These are phyloP conservation scores for Lentinula sp. DNA, from an alignment of 768 basidiomycete genomes.

Conservation along the genomic window DNA sequence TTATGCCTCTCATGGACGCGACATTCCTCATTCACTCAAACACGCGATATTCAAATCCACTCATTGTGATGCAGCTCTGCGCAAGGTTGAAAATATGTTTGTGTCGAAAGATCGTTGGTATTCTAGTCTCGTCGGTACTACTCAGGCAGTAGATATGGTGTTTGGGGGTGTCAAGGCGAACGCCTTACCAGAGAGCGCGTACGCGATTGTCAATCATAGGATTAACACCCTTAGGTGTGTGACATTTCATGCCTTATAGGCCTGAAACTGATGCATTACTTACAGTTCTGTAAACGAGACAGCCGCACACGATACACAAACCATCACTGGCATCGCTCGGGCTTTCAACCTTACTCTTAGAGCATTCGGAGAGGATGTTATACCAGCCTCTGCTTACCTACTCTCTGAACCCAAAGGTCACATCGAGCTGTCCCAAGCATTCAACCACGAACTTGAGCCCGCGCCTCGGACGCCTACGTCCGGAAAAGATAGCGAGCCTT, in stretches of 20 bases:
- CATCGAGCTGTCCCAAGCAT: constrained; percentile 20
- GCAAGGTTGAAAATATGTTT: constrained; percentile 29
- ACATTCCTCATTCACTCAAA: constrained; percentile 28
- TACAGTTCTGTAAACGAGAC: constrained; percentile 29
- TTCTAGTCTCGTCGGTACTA: constrained; percentile 36
- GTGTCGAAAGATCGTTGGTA: constrained; percentile 11
- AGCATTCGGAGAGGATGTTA: constrained; percentile 28
- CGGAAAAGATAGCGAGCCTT: constrained; percentile 16
- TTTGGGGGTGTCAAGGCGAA: constrained; percentile 44
- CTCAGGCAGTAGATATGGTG: constrained; percentile 52
- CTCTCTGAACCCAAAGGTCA: background rate
- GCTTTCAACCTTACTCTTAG: constrained; percentile 32
- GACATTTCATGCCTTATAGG: too few species aligned
- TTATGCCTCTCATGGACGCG: constrained; percentile 39
- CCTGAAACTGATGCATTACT: background rate
- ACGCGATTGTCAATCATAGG: constrained; percentile 45
- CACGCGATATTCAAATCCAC: constrained; percentile 26
- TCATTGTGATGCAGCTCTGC: constrained; percentile 31
- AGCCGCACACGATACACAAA: constrained; percentile 18
- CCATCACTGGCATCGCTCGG: constrained; percentile 27
- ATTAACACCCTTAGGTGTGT: constrained; percentile 33
- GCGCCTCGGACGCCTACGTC: constrained; percentile 36
- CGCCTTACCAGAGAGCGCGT: constrained; percentile 52
- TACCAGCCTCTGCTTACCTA: constrained; percentile 17
- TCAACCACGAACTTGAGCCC: constrained; percentile 35